A percentile compares a stretch with the other conserved stretches of the same genome.
These are phyloP conservation scores for Kodamaea leandrae DNA, from an alignment of 805 yeast genomes.

Conservation along the genomic window DNA sequence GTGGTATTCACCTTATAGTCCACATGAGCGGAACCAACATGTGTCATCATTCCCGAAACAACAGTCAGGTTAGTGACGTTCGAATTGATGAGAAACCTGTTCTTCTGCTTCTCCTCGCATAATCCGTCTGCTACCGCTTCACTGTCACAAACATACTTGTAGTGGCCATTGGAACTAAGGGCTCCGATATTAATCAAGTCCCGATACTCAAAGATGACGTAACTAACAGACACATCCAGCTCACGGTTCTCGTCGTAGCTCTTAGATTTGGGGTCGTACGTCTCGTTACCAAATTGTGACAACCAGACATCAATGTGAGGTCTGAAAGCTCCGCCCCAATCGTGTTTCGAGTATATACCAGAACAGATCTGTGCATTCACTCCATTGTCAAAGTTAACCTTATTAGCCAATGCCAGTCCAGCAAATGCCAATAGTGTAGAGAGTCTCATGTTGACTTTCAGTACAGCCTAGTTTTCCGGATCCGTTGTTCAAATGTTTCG, in stretches of 20 bases:
- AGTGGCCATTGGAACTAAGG: conserved; percentile 37
- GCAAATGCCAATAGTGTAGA: conserved; percentile 1
- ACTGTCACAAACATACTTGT: conserved; percentile 73
- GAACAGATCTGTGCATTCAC: conserved; percentile 67
- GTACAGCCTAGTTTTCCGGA: background rate
- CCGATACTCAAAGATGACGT: conserved; percentile 79
- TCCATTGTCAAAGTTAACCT: conserved; percentile 47
- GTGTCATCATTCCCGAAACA: conserved; percentile 51
- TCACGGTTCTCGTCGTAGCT: conserved; percentile 25
- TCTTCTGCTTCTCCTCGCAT: conserved; percentile 55
- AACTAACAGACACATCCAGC: conserved; percentile 49
- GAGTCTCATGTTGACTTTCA: conserved; percentile 1
- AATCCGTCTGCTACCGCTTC: conserved; percentile 50
- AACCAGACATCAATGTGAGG: conserved; percentile 46
- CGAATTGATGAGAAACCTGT: conserved; percentile 58
- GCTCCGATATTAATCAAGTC: conserved; percentile 72
- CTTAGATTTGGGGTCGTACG: conserved; percentile 23
- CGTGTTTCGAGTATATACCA: conserved; percentile 84
- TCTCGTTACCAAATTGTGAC: conserved; percentile 26
- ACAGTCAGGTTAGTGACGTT: conserved; percentile 52
- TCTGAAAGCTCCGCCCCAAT: conserved; percentile 78
- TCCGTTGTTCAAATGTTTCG: background rate
- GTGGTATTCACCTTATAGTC: conserved; percentile 68
- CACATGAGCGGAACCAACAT: conserved; percentile 58
- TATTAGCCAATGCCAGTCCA: conserved; percentile 31